Evolutionary conservation across 768 basidiomycete species (phyloP).

Genomic region (Steccherinum ochraceum): DNA sequence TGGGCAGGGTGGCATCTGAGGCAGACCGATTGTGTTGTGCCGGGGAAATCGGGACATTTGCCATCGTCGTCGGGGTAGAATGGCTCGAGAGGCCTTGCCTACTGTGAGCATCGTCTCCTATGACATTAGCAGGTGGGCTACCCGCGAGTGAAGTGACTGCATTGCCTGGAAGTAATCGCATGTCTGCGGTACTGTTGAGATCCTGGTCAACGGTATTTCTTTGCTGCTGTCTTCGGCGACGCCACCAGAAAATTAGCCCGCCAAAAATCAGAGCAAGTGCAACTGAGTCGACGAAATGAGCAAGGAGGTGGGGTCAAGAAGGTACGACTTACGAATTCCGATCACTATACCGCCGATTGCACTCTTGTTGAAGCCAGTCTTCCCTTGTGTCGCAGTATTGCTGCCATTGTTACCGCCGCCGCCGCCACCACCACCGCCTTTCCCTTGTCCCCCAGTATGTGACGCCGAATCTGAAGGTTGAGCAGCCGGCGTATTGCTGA

Average conservation of each 20-base stretch:
- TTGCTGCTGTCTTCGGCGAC: no score
- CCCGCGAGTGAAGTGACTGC: no score
- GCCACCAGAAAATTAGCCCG: no score
- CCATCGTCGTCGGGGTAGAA: background rate
- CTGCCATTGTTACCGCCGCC: background rate
- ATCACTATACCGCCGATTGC: conserved; percentile 22
- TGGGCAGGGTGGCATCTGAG: conserved; percentile 10
- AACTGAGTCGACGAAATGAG: no score
- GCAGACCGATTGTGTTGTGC: background rate
- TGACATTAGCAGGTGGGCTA: background rate
- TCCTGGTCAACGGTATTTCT: no score
- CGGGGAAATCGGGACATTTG: background rate
- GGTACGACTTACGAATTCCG: conserved; percentile 18
- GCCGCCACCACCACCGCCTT: background rate
- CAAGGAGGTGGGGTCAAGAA: no score
- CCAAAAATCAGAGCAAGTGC: no score
- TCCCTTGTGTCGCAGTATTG: no score
- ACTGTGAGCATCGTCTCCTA: no score
- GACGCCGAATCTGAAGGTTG: background rate
- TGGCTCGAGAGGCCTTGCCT: background rate
- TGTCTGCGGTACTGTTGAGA: background rate
- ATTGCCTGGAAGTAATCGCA: background rate
- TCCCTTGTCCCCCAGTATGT: no score
- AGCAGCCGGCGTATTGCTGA: background rate
- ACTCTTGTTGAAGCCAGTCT: conserved; percentile 7